Evolutionary conservation across 257 asterid species (phyloP), one percentile per base, ranked within the genome.

Genomic region (Striga asiatica): DNA sequence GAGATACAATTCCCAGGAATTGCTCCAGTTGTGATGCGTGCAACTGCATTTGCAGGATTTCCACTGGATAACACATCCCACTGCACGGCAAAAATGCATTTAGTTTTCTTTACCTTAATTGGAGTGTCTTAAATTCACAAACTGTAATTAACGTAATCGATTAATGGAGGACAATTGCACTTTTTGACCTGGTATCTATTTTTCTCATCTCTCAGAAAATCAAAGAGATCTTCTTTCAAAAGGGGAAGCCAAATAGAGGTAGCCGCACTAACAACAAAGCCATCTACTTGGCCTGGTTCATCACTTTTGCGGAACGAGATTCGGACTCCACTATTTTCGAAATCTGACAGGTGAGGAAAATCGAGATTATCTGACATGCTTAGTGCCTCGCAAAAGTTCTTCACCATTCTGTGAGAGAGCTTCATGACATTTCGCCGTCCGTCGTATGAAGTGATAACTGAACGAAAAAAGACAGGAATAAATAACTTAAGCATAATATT

Each of bases 341-440:
- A 37, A 9, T 74, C 73, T 0, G 76, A 54, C 4, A 66, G 14
- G 20, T 79, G 62, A 5, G 82, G 70, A 31, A 69, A 71, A 13
- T 83, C 77, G 0, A 65, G 41, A 55, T 56, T 72, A 9, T 74
- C 78, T 0, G 78, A 68, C 74, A 77, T 75, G 73, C 82, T 65
- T 60, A 85, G 54, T 0, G 32, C 51, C 68, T 69, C 81, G 60
- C 65, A 69, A 12, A 85, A 89, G 7, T 19, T 75, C 62, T 67
- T 76, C 60, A 81, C 74, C 95, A 85, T 79, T 64, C 87, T 74
- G 16, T 85, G 81, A 4, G 84, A 85, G 8, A 85, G 80, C 32
- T 76, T 62, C 81, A 76, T 67, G 6, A 79, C 14, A 69, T 65
- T 77, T 57, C 67, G 69, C 60, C 72, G 66, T 2, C 83, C 92